Base-by-base conservation (phyloP, 192 early-diverging fungal species). In the Coemansia sp. region DNA sequence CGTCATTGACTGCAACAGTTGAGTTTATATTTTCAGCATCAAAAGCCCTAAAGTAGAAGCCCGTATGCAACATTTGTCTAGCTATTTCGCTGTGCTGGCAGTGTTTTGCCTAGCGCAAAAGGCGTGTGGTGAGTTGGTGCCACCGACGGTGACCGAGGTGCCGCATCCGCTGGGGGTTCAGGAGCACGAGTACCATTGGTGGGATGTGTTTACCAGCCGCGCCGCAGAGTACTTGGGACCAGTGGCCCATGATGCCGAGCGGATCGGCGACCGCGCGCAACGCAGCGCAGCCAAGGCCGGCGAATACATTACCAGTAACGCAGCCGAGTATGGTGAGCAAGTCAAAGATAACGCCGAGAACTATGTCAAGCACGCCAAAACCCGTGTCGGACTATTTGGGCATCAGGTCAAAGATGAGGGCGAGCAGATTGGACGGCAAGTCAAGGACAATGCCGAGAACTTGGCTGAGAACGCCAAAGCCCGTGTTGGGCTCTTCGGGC, bases 171-270 rank as follows among this genome's bases (percentile, higher is more conserved):
- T 51, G 15, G 54, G 23, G 14, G 59, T 37, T 36, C 37, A 56
- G 20, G 62, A 62, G 14, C 52, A 58, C 34, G 65, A 66, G 48
- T 73, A 67, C 22, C 76, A 70, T 57, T 72, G 62, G 76, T 79
- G 76, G 76, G 71, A 73, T 52, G 71, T 64, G 20, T 40, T 73
- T 12, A 64, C 76, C 34, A 62, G 57, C 20, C 64, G 64, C 9
- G 70, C 71, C 2, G 62, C 68, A 0, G 63, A 34, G 31, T 44
- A 69, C 20, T 40, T 78, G 23, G 64, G 21, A 5, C 64, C 63
- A 17, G 68, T 57, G 40, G 23, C 23, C 15, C 49, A 68, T 23
- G 48, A 38, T n/a, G 66, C 70, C 19, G 57, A 56, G 54, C 17
- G 50, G 7, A 21, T 65, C 12, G 22, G 64, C 10, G 60, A 47